These are phyloP conservation scores for Hymenoscyphus salicellus DNA, from an alignment of 2,329 filamentous ascomycete genomes.

Conservation along the genomic window DNA sequence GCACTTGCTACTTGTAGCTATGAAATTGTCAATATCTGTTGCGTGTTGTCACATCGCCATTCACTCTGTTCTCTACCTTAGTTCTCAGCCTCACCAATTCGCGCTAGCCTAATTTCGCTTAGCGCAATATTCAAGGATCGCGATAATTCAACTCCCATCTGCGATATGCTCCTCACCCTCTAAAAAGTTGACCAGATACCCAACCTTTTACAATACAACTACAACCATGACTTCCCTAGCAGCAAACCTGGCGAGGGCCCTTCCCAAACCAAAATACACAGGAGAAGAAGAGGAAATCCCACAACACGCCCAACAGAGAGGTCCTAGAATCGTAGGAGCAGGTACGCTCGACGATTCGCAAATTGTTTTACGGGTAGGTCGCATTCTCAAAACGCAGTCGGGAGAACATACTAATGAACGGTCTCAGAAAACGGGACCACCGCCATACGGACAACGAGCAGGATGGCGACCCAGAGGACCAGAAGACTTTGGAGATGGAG, in stretches of 20 bases:
- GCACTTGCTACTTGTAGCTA: neutral
- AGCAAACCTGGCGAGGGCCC: conserved; percentile 70
- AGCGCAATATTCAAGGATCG: conserved; percentile 13
- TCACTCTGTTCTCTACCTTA: neutral
- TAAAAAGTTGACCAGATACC: conserved; percentile 13
- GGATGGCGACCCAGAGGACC: conserved; percentile 87
- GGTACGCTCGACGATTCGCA: conserved; percentile 81
- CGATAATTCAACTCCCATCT: conserved; percentile 20
- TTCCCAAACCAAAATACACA: conserved; percentile 88
- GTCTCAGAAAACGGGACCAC: conserved; percentile 70
- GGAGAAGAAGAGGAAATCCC: conserved; percentile 83
- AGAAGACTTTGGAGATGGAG: conserved; percentile 94
- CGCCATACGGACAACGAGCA: conserved; percentile 79
- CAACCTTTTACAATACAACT: conserved; percentile 10
- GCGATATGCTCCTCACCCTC: conserved; percentile 16
- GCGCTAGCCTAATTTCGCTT: conserved; percentile 16
- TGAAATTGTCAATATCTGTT: neutral
- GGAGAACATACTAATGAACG: conserved; percentile 24
- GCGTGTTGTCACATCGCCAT: neutral
- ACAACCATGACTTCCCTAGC: conserved; percentile 62
- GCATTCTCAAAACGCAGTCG: neutral
- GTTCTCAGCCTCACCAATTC: neutral
- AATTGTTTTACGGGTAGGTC: conserved; percentile 69
- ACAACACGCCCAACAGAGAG: conserved; percentile 67
- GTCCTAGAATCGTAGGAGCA: conserved; percentile 77